phyloP scores from a whole-genome alignment of 1,139 yeast genomes.

The Lodderomyces parapsilosis region DNA sequence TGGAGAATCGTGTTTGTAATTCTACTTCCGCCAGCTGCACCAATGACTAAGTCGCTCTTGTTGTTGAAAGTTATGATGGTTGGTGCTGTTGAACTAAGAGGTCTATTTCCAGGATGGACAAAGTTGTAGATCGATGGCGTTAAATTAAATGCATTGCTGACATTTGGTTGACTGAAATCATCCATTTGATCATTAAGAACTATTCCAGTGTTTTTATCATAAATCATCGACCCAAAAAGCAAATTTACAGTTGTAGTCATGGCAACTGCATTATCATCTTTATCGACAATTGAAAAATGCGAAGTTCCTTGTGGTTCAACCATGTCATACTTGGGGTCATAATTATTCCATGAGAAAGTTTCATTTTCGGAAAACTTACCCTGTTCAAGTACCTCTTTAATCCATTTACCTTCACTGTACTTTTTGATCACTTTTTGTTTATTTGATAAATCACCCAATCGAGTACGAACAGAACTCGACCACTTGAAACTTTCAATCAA shows the following conservation, averaged over 20 bases:
- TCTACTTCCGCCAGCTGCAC: constrained; percentile 94
- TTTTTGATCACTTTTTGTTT: constrained; percentile 26
- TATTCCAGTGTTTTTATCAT: constrained; percentile 80
- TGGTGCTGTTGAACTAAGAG: constrained; percentile 83
- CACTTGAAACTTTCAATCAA: constrained; percentile 88
- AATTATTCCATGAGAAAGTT: constrained; percentile 70
- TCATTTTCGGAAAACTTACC: constrained; percentile 48
- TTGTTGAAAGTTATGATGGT: constrained; percentile 54
- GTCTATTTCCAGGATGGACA: constrained; percentile 73
- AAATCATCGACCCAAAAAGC: constrained; percentile 76
- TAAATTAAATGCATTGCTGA: constrained; percentile 73
- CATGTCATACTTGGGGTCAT: constrained; percentile 74
- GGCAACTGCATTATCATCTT: constrained; percentile 69
- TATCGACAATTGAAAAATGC: constrained; percentile 77
- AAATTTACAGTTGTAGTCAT: constrained; percentile 91
- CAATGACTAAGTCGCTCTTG: constrained; percentile 65
- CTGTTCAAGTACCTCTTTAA: constrained; percentile 41
- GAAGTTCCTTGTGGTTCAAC: constrained; percentile 86
- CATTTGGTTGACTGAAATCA: constrained; percentile 78
- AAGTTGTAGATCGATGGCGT: constrained; percentile 80
- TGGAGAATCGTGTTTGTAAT: constrained; percentile 85
- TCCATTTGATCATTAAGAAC: constrained; percentile 92
- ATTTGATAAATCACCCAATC: constrained; percentile 63
- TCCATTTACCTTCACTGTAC: constrained; percentile 51
- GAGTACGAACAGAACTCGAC: constrained; percentile 82